A percentile compares a stretch with the other conserved stretches of the same genome.
These are phyloP conservation scores for Fusarium compactum DNA, from an alignment of 2,329 filamentous ascomycete species.

Conservation along the genomic window DNA sequence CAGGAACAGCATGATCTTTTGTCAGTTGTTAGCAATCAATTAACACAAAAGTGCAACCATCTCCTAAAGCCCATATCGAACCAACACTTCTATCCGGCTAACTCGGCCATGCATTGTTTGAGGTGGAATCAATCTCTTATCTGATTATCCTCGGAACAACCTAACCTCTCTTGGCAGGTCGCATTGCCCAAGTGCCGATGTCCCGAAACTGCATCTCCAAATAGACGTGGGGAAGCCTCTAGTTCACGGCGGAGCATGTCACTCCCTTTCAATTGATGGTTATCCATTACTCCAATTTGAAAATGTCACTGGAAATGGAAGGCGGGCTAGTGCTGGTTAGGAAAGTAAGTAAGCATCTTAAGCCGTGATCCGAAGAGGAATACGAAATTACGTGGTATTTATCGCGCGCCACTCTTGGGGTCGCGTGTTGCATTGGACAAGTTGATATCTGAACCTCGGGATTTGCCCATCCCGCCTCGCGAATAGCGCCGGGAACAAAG, in stretches of 20 bases:
- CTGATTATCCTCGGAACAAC: neutral
- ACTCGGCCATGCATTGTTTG: slow-evolving; percentile 13
- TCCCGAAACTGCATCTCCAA: neutral
- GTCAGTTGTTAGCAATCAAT: neutral
- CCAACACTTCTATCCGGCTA: slow-evolving; percentile 5
- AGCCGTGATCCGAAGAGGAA: neutral
- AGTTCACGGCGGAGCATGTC: slow-evolving; percentile 4
- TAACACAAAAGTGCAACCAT: neutral
- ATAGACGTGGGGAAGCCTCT: slow-evolving; percentile 2
- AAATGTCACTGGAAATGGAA: neutral
- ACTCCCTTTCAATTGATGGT: slow-evolving; percentile 12
- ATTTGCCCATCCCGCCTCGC: neutral
- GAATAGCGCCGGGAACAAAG: slow-evolving; percentile 12
- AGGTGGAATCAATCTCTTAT: neutral
- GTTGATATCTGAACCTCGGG: neutral
- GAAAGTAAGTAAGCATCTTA: slow-evolving; percentile 1
- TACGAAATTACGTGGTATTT: slow-evolving; percentile 11
- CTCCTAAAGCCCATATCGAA: neutral
- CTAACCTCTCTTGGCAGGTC: slow-evolving; percentile 21
- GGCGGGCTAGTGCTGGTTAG: neutral
- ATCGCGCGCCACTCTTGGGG: neutral
- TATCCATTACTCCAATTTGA: neutral
- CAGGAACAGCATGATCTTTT: neutral
- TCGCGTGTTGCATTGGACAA: neutral
- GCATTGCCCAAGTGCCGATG: neutral